Conservation (phyloP, 2,329 filamentous ascomycete genomes). For the Penicillium aurantiogriseum region DNA sequence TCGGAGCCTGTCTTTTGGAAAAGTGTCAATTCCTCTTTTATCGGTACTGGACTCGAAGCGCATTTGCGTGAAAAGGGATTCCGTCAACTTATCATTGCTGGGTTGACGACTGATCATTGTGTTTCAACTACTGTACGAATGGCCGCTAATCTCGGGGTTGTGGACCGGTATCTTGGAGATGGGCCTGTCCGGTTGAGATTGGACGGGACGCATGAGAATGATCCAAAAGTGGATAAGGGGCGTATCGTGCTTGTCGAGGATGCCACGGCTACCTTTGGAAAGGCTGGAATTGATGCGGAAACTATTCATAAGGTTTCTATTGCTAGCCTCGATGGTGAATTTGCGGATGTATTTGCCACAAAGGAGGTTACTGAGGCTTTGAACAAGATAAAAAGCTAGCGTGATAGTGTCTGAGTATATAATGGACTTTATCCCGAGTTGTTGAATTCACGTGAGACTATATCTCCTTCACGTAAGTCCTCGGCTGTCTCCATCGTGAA, state of each 20-base stretch:
- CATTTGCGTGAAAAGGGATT: constrained; percentile 36
- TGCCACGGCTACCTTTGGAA: constrained; percentile 49
- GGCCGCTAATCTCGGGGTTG: constrained; percentile 49
- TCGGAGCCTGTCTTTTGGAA: constrained; percentile 46
- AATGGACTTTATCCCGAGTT: background rate
- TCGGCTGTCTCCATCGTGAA: background rate
- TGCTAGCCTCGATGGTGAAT: constrained; percentile 48
- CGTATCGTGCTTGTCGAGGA: constrained; percentile 47
- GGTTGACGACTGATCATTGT: constrained; percentile 52
- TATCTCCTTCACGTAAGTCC: background rate
- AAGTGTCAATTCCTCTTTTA: constrained; percentile 48
- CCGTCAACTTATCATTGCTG: constrained; percentile 43
- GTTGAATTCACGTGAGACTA: background rate
- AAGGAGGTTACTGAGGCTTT: constrained; percentile 37
- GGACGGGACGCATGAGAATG: constrained; percentile 24
- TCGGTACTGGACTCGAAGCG: constrained; percentile 45
- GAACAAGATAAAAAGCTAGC: constrained; percentile 6
- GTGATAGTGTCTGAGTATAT: background rate
- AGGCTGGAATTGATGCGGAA: constrained; percentile 46
- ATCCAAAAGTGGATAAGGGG: constrained; percentile 24
- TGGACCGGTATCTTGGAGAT: constrained; percentile 30
- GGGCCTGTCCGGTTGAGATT: constrained; percentile 13
- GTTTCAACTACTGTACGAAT: constrained; percentile 51
- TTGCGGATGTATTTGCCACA: constrained; percentile 44
- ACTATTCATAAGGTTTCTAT: constrained; percentile 47